Percentiles rank a stretch among this genome's conserved stretches.
Evolutionary conservation across 345 rosid genomes (phyloP).

Genomic region (Eucalyptus polybractea): DNA sequence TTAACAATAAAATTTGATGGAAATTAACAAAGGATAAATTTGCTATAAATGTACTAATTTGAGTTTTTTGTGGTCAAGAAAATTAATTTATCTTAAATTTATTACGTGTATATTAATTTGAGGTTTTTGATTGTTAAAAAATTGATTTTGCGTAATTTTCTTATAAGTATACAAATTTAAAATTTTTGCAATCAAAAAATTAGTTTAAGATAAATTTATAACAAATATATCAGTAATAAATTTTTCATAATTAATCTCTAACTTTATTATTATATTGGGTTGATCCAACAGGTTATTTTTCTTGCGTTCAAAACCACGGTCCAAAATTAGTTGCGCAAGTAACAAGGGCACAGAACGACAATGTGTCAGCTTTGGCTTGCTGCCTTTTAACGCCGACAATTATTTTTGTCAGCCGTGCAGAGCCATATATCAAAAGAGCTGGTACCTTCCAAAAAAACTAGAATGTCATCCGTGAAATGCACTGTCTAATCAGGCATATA

Average conservation of each 20-base stretch:
- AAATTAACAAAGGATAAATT: rapidly evolving
- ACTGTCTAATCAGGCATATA: too few relatives aligned
- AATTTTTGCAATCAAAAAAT: rapidly evolving
- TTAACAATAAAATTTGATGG: too few relatives aligned
- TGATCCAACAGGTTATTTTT: neutral
- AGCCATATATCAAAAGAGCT: neutral
- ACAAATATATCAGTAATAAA: too few relatives aligned
- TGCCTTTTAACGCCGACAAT: neutral
- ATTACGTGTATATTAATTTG: rapidly evolving
- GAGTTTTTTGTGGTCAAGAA: too few relatives aligned
- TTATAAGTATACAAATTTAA: rapidly evolving
- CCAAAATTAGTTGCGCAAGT: neutral
- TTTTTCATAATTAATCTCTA: rapidly evolving
- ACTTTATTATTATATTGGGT: neutral
- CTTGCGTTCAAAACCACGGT: neutral
- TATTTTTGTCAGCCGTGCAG: neutral
- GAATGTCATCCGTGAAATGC: too few relatives aligned
- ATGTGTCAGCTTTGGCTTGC: neutral
- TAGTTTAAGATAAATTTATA: too few relatives aligned
- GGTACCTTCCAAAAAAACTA: too few relatives aligned
- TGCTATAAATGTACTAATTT: rapidly evolving
- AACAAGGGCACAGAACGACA: too few relatives aligned
- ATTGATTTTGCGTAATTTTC: too few relatives aligned
- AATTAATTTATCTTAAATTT: too few relatives aligned
- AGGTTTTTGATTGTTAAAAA: rapidly evolving